Percentiles rank a stretch among this genome's conserved stretches.
Evolutionary conservation across 495 filamentous ascomycete genomes (phyloP).

Genomic region (Umbilicaria muhlenbergii): DNA sequence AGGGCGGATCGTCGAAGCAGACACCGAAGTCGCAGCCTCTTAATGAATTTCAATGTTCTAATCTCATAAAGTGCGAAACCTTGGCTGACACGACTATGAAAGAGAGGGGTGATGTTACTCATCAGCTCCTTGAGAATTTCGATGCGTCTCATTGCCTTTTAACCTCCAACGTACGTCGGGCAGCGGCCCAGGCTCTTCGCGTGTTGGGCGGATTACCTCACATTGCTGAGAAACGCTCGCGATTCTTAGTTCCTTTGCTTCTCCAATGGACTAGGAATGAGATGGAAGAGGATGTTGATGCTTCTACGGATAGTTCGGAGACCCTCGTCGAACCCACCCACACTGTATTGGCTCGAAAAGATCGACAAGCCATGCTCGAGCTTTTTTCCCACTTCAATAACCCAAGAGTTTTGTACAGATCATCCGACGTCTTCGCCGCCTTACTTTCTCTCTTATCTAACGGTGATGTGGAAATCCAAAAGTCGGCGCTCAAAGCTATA

Average conservation of each 20-base stretch:
- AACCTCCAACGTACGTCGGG: constrained; percentile 16
- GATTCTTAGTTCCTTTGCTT: constrained; percentile 70
- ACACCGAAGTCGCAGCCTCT: constrained; percentile 8
- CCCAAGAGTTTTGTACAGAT: constrained; percentile 65
- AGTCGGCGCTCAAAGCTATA: constrained; percentile 65
- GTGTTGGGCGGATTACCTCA: constrained; percentile 57
- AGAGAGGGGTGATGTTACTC: constrained; percentile 22
- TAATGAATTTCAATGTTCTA: constrained; percentile 70
- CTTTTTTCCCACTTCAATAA: constrained; percentile 80
- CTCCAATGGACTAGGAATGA: constrained; percentile 52
- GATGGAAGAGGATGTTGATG: constrained; percentile 28
- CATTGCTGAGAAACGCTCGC: constrained; percentile 72
- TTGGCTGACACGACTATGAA: constrained; percentile 23
- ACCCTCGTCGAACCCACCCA: constrained; percentile 11
- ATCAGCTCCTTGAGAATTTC: constrained; percentile 34
- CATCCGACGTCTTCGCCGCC: constrained; percentile 56
- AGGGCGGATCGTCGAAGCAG: not conserved
- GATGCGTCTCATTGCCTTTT: constrained; percentile 30
- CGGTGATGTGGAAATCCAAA: constrained; percentile 81
- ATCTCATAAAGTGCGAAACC: constrained; percentile 42
- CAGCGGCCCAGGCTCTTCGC: constrained; percentile 56
- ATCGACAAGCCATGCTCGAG: constrained; percentile 64
- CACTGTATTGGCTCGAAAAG: constrained; percentile 41
- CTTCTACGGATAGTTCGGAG: constrained; percentile 17
- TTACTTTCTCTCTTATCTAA: constrained; percentile 62